Base-by-base conservation (phyloP, 495 filamentous ascomycete species). In the Neohortaea acidophila region DNA sequence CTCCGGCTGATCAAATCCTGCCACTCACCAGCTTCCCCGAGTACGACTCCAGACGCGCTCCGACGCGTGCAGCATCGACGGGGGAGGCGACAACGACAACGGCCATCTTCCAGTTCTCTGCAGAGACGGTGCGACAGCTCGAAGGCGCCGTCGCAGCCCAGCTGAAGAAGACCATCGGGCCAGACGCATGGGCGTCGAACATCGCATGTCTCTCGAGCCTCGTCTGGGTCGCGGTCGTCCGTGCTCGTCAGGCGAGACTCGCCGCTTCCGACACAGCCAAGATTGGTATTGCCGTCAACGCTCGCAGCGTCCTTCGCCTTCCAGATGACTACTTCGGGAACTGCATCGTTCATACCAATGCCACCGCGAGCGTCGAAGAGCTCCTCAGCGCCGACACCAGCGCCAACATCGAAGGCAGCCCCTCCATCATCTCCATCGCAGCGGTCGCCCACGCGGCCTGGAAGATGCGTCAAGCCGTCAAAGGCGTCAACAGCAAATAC, bases 291-390 rank as follows among this genome's bases (percentile, higher is more conserved):
- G 38, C 38, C 3, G 28, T 41, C 25, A 33, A 41, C 19, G 29
- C 29, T 18, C 38, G 38, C 20, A 8, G 19, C 11, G 20, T 21
- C 18, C 19, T 33, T 9, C 14, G 33, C 12, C 38, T 41, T 11
- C 20, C 28, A 12, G 20, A 19, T 9, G 38, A 41, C n/a, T 33
- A 33, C 38, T 41, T 33, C 12, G 38, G 38, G 14, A 31, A 41
- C 14, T 28, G 28, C 17, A 30, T 41, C 15, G 38, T 41, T 12
- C 20, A 33, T 22, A 23, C 25, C n/a, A 10, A 33, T 6, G 38
- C 38, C 7, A 41, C 28, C 13, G 10, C 28, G 3, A 12, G 22
- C 9, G 13, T 41, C 6, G 8, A n/a, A 19, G 25, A 41, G 38
- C 20, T 41, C 4, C 12, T 38, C 4, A 15, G 17, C 20, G 21